These are phyloP conservation scores for Claviceps monticola DNA, from an alignment of 2,329 filamentous ascomycete genomes.

Conservation along the genomic window DNA sequence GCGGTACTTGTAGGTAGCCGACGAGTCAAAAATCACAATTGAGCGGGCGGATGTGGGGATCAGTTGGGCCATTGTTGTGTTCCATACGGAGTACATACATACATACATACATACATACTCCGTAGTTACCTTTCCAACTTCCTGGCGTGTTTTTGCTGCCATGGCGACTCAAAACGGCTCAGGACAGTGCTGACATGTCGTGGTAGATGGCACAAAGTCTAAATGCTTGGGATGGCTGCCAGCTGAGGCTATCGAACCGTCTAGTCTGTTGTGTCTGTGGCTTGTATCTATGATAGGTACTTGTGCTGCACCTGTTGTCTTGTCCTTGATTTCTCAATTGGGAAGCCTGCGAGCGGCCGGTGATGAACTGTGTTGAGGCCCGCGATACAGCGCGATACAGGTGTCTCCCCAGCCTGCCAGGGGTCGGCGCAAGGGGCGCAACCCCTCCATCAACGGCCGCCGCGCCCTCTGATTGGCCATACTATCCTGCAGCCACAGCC, in stretches of 20 bases:
- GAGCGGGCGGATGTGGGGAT: neutral
- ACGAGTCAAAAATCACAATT: no score
- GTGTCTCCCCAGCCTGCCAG: neutral
- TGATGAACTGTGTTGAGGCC: neutral
- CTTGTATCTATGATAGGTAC: neutral
- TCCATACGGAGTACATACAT: no score
- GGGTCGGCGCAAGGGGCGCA: neutral
- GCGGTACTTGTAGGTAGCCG: no score
- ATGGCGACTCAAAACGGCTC: constrained; percentile 9
- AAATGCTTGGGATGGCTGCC: no score
- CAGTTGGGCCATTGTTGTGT: constrained; percentile 6
- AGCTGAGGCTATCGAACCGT: neutral
- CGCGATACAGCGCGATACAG: no score
- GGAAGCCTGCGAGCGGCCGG: neutral
- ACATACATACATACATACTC: constrained; percentile 3
- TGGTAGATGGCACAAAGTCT: no score
- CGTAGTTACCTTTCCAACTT: constrained; percentile 2
- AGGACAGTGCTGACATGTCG: neutral
- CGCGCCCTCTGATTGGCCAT: neutral
- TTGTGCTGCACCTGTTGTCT: neutral
- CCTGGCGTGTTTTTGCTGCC: constrained; percentile 7
- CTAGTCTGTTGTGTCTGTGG: neutral
- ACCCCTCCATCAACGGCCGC: no score
- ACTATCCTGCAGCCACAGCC: neutral
- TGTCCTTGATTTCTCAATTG: neutral